Evolutionary conservation across 1,139 yeast genomes (phyloP), one percentile per base, ranked within the genome.

Genomic region (Sporopachydermia cereana): DNA sequence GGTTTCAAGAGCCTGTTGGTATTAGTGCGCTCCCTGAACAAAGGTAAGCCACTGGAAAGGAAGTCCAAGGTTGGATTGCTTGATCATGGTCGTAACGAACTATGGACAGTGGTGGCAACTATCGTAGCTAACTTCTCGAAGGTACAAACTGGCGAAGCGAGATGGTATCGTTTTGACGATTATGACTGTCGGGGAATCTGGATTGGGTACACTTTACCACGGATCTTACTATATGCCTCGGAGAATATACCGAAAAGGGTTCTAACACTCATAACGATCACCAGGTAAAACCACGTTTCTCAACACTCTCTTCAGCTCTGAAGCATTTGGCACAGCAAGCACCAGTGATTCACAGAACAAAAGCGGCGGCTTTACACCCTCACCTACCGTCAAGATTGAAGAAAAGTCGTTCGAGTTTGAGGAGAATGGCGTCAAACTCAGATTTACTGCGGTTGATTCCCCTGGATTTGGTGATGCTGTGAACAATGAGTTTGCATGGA

Each of bases 101-200:
- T n/a, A n/a, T n/a, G n/a, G n/a, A n/a, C n/a, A n/a, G n/a, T n/a
- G n/a, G n/a, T n/a, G n/a, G n/a, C n/a, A n/a, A n/a, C n/a, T n/a
- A n/a, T n/a, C n/a, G n/a, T n/a, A n/a, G 29, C 14, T 25, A 14
- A 25, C 14, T 7, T 25, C 14, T 34, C 17, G 39, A 12, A 34
- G 39, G 22, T 16, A 34, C 9, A 5, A n/a, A 7, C n/a, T 34
- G 17, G 39, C 39, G 9, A 34, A 20, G 22, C 5, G 39, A 9
- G 74, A 80, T 53, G 98, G 97, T 41, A 89, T 95, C 48, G 76
- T 83, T 22, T 84, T 89, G 69, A 91, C 96, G 45, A 57, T 91
- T 53, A 86, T 91, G 96, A 82, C 91, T 41, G 93, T 94, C 43
- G 98, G 98, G 56, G 97, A 89, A 65, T 80, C 91, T 48, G 97